Base-by-base conservation (phyloP, 345 rosid species). In the Salix suchowensis region DNA sequence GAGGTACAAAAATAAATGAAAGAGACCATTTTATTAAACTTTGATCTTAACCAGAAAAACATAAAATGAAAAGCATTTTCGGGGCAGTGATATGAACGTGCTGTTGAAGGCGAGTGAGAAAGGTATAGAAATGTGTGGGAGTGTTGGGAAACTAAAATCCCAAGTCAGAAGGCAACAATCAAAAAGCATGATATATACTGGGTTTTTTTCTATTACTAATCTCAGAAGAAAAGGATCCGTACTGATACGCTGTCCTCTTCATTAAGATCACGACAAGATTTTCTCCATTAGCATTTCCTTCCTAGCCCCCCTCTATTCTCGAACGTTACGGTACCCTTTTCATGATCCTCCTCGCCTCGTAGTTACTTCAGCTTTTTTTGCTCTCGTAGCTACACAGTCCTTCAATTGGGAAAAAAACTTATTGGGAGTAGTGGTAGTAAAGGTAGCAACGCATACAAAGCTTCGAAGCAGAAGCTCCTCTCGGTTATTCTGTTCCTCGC, bases 91-190 rank as follows among this genome's bases (percentile, higher is more conserved):
- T 3, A 4, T 23, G n/a, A 50, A 74, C 71, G 77, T 62, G 1
- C n/a, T 48, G 0, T 14, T 4, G 46, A 7, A 9, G 6, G 24
- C 37, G 66, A n/a, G 10, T 66, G 18, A 65, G 36, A 11, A 34
- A 19, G 36, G 18, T 66, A 70, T 76, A 77, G 74, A 79, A 81
- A 60, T 82, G 79, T 64, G 82, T 67, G 84, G 73, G 79, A 74
- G 70, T 78, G 81, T 89, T 75, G 97, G 93, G 91, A 92, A 90
- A 86, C 98, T 89, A 84, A 92, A 92, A 87, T 89, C 92, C 88
- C 86, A 79, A 79, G 87, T 78, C 92, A 87, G 90, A 87, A 77
- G 67, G 88, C 90, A 85, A 85, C 80, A 81, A 87, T 87, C 74
- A 86, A 75, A 34, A 76, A 77, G 65, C 12, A 50, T n/a, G 32